Percentiles rank a stretch among this genome's conserved stretches.
These are phyloP conservation scores for Melaleuca alternifolia DNA, from an alignment of 345 rosid genomes.

Conservation along the genomic window DNA sequence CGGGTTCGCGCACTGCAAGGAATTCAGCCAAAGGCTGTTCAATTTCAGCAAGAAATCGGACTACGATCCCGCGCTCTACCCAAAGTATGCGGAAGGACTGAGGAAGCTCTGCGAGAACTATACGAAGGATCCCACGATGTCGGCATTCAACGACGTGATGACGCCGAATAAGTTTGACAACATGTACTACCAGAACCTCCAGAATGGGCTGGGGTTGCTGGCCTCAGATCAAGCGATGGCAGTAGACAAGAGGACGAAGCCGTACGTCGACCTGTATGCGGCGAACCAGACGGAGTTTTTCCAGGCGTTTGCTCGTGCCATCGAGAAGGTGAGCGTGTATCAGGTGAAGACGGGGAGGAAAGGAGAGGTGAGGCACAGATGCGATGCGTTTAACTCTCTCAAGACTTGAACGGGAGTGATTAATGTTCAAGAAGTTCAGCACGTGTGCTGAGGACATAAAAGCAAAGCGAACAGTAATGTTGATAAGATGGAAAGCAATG, in stretches of 20 bases:
- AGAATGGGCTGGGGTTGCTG: conserved; percentile 47
- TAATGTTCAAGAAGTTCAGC: background rate
- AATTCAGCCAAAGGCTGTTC: conserved; percentile 43
- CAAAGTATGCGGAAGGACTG: conserved; percentile 31
- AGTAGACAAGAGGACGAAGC: conserved; percentile 33
- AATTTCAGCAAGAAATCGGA: conserved; percentile 16
- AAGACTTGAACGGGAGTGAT: background rate
- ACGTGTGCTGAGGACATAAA: background rate
- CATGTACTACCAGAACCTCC: conserved; percentile 55
- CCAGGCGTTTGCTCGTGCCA: conserved; percentile 30
- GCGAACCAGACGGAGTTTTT: conserved; percentile 41
- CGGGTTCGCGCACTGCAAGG: conserved; percentile 69
- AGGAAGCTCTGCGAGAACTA: conserved; percentile 41
- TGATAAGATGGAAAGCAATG: background rate
- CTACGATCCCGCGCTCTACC: conserved; percentile 20
- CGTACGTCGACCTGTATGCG: conserved; percentile 43
- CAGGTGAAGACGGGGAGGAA: conserved; percentile 28
- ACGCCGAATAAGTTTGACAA: conserved; percentile 79
- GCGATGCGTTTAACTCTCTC: conserved; percentile 44
- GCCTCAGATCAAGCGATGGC: conserved; percentile 34
- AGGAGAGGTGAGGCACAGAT: conserved; percentile 50
- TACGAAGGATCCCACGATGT: conserved; percentile 27
- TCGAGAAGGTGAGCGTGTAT: conserved; percentile 42
- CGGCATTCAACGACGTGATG: conserved; percentile 54
- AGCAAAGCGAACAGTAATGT: background rate